Evolutionary conservation across 2,329 filamentous ascomycete genomes (phyloP), one percentile per base, ranked within the genome.

Genomic region (Pseudopyrenochaeta lycopersici): DNA sequence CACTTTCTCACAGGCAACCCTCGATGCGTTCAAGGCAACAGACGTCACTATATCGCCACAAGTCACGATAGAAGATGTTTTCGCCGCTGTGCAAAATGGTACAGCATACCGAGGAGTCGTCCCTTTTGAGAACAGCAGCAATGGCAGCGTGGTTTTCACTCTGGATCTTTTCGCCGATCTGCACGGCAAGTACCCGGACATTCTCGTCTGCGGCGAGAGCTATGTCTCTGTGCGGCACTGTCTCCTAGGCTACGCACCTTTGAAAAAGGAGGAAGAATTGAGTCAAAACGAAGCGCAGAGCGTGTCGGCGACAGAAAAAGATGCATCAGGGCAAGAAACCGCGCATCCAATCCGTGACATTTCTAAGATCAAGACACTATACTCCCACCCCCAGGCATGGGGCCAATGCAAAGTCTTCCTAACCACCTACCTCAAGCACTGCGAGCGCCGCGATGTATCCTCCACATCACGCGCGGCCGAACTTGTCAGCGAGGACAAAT

Each of bases 311-410:
- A 30, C 21, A 14, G 7, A 10, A 9, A 15, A 29, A 43, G 21
- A 30, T 36, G 11, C 38, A 30, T 31, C 38, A 10, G n/a, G 33
- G 38, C 36, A 42, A 15, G 48, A 30, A 35, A 46, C 14, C 61
- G 60, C 62, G 60, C 53, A 46, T 7, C 52, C 46, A 10, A 33
- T 9, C 1, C 9, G 15, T 2, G 77, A 79, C 58, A 76, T 93
- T 57, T 76, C 78, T 49, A 82, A 89, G 64, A 84, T 98, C 67
- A 85, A 83, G 64, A 88, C 89, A 68, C 77, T 99, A 35, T 96
- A 97, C 79, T 95, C 91, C 20, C 95, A 99, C 76, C 93, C 94
- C 9, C 95, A 99, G 77, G 95, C 92, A 23, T 97, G 95, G 82
- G 92, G 92, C 21, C 95, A 99, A 78, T 97, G 93, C 76, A 87